These are phyloP conservation scores for Pichia insulana DNA, from an alignment of 805 yeast species.

Conservation along the genomic window DNA sequence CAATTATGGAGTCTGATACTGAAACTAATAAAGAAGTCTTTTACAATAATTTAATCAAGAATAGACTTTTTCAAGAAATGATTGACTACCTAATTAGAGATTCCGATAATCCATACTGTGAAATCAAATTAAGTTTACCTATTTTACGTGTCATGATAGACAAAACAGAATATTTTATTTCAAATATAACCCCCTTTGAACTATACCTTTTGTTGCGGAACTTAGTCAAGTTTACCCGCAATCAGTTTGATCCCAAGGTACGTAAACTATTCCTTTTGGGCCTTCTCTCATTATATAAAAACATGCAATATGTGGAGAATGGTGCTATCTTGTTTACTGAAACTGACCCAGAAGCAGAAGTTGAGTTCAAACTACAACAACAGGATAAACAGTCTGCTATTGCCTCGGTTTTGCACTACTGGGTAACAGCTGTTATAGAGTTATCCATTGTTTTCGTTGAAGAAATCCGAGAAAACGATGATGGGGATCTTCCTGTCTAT, in stretches of 20 bases:
- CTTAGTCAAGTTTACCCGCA: slow-evolving; percentile 27
- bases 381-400: slow-evolving; percentile 16
- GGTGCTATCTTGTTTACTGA: neutral
- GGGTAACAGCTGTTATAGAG: slow-evolving; percentile 23
- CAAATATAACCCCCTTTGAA: slow-evolving; percentile 4
- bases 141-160: slow-evolving; percentile 32
- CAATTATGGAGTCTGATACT: slow-evolving; percentile 29
- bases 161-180: slow-evolving; percentile 29
- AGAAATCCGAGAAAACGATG: slow-evolving; percentile 55
- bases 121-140: slow-evolving; percentile 30
- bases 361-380: slow-evolving; percentile 23
- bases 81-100: slow-evolving; percentile 34
- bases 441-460: slow-evolving; percentile 44
- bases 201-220: slow-evolving; percentile 18
- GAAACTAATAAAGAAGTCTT: slow-evolving; percentile 12
- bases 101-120: slow-evolving; percentile 34
- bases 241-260: slow-evolving; percentile 66
- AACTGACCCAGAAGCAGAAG: neutral
- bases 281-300: slow-evolving; percentile 24
- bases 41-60: slow-evolving; percentile 27
- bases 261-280: slow-evolving; percentile 41
- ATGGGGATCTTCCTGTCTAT: slow-evolving; percentile 50
- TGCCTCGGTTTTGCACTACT: slow-evolving; percentile 16
- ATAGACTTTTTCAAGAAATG: slow-evolving; percentile 39
- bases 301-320: slow-evolving; percentile 3